Evolutionary conservation across 306 rosid species (phyloP).

Genomic region (Castanospermum australe): DNA sequence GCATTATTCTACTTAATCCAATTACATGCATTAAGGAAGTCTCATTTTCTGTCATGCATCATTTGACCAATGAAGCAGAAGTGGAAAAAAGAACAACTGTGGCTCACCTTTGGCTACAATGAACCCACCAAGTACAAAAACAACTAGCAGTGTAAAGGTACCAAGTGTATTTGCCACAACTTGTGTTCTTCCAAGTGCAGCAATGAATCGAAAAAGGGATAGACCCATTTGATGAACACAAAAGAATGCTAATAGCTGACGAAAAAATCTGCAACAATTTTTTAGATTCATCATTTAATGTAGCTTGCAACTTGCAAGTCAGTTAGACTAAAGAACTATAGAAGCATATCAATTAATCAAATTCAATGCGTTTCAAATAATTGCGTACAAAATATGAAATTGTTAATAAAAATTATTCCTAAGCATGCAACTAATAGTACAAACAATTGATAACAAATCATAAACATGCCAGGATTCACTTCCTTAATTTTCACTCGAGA

Average conservation of each 20-base stretch:
- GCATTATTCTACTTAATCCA: neutral
- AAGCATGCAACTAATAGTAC: neutral
- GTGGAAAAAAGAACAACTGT: neutral
- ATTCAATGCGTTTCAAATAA: neutral
- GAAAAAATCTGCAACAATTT: constrained; percentile 57
- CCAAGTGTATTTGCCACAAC: constrained; percentile 66
- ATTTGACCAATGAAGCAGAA: neutral
- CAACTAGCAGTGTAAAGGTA: constrained; percentile 57
- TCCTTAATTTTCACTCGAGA: neutral
- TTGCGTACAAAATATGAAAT: neutral
- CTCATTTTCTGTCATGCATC: constrained; percentile 2
- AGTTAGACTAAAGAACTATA: neutral
- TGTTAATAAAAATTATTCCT: neutral
- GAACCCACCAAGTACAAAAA: constrained; percentile 89
- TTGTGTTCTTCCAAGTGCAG: constrained; percentile 76
- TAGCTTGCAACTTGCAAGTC: constrained; percentile 15
- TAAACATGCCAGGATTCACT: neutral
- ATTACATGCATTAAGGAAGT: neutral
- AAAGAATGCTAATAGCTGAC: constrained; percentile 81
- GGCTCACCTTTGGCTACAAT: constrained; percentile 68
- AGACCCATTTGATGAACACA: constrained; percentile 78
- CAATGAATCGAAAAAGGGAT: constrained; percentile 77
- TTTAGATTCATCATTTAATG: neutral
- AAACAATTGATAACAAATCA: neutral
- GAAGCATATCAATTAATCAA: neutral